These are phyloP conservation scores for Eustoma russellianum DNA, from an alignment of 257 asterid genomes.

Conservation along the genomic window DNA sequence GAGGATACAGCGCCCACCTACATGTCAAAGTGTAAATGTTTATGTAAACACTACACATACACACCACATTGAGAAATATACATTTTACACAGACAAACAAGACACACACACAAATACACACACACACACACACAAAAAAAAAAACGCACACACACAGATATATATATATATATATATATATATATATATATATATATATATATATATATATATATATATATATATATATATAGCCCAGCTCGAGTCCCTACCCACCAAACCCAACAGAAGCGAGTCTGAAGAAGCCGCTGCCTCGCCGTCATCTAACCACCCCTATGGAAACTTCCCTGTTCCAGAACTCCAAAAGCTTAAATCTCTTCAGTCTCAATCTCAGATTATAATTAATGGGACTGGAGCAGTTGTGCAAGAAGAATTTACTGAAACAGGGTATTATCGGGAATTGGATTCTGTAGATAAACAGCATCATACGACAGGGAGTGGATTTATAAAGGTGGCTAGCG, in stretches of 20 bases:
- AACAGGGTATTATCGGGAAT: slow-evolving; percentile 28
- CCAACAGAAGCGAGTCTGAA: slow-evolving; percentile 37
- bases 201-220: too few species aligned
- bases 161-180: too few species aligned
- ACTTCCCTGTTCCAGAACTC: slow-evolving; percentile 23
- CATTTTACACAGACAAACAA: too few species aligned
- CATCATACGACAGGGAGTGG: slow-evolving; percentile 46
- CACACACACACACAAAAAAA: too few species aligned
- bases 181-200: too few species aligned
- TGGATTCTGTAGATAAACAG: slow-evolving; percentile 33
- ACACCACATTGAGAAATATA: too few species aligned
- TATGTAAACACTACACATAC: too few species aligned
- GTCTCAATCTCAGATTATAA: slow-evolving; percentile 13
- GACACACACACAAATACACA: too few species aligned
- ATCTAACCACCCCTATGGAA: slow-evolving; percentile 3
- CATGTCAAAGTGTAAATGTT: slow-evolving; percentile 9
- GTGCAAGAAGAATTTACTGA: slow-evolving; percentile 37
- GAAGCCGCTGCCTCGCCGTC: background rate
- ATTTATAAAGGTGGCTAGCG: slow-evolving; percentile 22
- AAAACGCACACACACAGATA: too few species aligned
- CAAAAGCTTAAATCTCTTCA: slow-evolving; percentile 30
- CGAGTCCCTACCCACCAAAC: slow-evolving; percentile 33
- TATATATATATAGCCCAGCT: too few species aligned
- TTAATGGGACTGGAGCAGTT: slow-evolving; percentile 2
- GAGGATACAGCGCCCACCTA: slow-evolving; percentile 99